These are phyloP conservation scores for Penicillium nordicum DNA, from an alignment of 2,329 filamentous ascomycete species.

Conservation along the genomic window DNA sequence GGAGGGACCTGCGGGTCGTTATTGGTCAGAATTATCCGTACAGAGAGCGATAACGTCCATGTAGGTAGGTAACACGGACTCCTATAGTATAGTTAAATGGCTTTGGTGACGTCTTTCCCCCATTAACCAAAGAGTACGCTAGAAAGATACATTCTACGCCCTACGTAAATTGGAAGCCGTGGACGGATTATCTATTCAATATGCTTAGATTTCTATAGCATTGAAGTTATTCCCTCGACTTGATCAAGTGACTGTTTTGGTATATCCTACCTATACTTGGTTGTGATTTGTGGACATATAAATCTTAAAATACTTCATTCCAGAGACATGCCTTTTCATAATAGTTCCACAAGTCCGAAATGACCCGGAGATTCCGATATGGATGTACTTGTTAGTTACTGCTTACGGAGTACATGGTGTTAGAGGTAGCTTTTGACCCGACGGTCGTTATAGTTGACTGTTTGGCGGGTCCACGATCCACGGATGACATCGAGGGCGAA, in stretches of 20 bases:
- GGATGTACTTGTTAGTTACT: not conserved
- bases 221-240: not conserved
- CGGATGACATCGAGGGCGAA: conserved; percentile 15
- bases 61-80: not conserved
- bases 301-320: not conserved
- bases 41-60: not conserved
- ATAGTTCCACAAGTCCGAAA: not conserved
- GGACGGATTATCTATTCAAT: too few relatives aligned
- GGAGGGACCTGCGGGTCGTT: conserved; percentile 33
- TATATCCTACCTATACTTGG: not conserved
- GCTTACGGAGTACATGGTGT: too few relatives aligned
- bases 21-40: conserved; percentile 29
- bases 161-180: too few relatives aligned
- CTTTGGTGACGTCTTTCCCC: too few relatives aligned
- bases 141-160: not conserved
- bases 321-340: not conserved
- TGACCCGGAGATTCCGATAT: not conserved
- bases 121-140: too few relatives aligned
- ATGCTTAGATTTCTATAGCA: not conserved
- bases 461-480: conserved; percentile 13
- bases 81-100: too few relatives aligned
- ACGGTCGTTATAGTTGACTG: not conserved
- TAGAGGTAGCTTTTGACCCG: not conserved
- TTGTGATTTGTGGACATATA: not conserved
- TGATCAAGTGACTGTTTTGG: not conserved